Percentiles rank a stretch among this genome's conserved stretches.
phyloP scores from a whole-genome alignment of 306 rosid species.

The Quillaja saponaria region DNA sequence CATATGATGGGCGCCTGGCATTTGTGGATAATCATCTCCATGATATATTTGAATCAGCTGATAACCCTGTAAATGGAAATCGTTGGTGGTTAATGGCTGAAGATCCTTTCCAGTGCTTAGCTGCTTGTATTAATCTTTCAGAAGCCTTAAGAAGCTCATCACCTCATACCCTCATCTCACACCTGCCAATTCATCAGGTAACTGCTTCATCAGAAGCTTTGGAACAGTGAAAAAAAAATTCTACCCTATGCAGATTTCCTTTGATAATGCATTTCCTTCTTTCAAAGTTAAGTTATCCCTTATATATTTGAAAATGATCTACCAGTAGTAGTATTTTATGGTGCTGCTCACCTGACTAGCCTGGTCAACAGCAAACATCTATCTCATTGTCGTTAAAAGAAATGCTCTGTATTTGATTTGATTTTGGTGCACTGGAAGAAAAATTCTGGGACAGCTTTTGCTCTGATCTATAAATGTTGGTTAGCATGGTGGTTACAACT shows the following conservation, averaged over 20 bases:
- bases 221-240: too few species aligned
- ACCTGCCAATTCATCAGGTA: conserved; percentile 88
- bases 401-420: too few species aligned
- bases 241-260: conserved; percentile 18
- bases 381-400: too few species aligned
- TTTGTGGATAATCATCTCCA: conserved; percentile 71
- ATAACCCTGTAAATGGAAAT: conserved; percentile 67
- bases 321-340: too few species aligned
- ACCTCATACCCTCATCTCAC: conserved; percentile 68
- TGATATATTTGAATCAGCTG: conserved; percentile 78
- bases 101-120: conserved; percentile 89
- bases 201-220: conserved; percentile 23
- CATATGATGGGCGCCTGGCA: conserved; percentile 67
- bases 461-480: too few species aligned
- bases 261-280: too few species aligned
- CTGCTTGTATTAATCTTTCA: conserved; percentile 80
- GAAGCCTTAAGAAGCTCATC: conserved; percentile 79
- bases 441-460: too few species aligned
- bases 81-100: conserved; percentile 90
- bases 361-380: too few species aligned
- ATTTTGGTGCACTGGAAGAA: too few species aligned
- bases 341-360: not conserved
- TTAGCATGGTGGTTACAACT: too few species aligned
- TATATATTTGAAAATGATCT: too few species aligned
- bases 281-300: too few species aligned